Conservation (phyloP, 2,329 filamentous ascomycete genomes). For the Phyllosticta capitalensis region DNA sequence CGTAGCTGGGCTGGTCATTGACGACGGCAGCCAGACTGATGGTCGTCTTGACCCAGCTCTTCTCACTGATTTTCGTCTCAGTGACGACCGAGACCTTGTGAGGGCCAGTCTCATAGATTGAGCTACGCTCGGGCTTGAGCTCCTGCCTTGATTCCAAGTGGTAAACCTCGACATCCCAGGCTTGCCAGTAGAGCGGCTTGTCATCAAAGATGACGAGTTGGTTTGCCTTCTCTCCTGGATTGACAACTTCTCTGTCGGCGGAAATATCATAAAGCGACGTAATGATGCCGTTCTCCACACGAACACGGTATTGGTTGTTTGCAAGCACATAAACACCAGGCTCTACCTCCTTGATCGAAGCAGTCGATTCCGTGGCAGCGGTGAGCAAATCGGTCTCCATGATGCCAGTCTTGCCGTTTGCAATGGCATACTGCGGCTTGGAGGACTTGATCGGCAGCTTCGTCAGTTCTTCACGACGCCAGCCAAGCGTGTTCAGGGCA, state of each 20-base stretch:
- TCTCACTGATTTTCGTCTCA: conserved; percentile 75
- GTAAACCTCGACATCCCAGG: conserved; percentile 96
- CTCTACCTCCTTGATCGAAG: conserved; percentile 41
- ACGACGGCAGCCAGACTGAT: conserved; percentile 67
- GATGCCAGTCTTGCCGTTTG: conserved; percentile 38
- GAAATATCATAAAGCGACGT: conserved; percentile 72
- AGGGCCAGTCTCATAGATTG: conserved; percentile 59
- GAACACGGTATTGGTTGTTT: conserved; percentile 67
- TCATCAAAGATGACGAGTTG: conserved; percentile 94
- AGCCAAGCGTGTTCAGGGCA: conserved; percentile 78
- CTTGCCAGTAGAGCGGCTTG: conserved; percentile 94
- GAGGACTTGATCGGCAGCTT: conserved; percentile 39
- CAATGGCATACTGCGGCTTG: conserved; percentile 27
- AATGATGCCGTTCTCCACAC: conserved; percentile 66
- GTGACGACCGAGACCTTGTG: conserved; percentile 76
- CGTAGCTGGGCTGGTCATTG: conserved; percentile 54
- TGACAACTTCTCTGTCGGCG: conserved; percentile 67
- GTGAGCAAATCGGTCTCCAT: conserved; percentile 25
- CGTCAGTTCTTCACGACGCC: conserved; percentile 68
- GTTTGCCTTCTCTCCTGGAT: conserved; percentile 65
- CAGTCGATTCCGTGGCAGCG: conserved; percentile 21
- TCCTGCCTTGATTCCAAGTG: conserved; percentile 81
- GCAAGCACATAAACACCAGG: conserved; percentile 65
- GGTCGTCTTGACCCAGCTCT: conserved; percentile 78
- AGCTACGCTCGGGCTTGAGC: conserved; percentile 57